Percentiles rank a stretch among this genome's conserved stretches.
phyloP scores from a whole-genome alignment of 768 basidiomycete species.

The Rhodotorula diobovata region DNA sequence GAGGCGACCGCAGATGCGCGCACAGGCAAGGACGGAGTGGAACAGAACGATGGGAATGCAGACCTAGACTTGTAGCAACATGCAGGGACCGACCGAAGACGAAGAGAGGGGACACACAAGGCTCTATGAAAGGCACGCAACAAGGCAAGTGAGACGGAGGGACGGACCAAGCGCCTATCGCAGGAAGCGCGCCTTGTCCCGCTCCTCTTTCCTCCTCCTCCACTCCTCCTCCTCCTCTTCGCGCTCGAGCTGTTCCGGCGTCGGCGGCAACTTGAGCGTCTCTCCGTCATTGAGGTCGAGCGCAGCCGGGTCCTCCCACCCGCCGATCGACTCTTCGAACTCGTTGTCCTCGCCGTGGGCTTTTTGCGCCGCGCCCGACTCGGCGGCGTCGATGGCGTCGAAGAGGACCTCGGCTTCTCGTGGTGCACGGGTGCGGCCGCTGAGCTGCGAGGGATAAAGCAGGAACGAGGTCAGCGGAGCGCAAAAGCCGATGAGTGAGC shows the following conservation, averaged over 20 bases:
- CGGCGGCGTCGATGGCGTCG: constrained; percentile 25
- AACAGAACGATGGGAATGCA: not conserved
- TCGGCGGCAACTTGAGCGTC: constrained; percentile 43
- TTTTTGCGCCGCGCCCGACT: constrained; percentile 18
- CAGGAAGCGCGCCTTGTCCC: constrained; percentile 14
- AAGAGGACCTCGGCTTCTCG: constrained; percentile 26
- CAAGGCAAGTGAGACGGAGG: no score
- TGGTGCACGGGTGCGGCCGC: constrained; percentile 9
- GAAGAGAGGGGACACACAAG: no score
- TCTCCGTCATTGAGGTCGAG: constrained; percentile 40
- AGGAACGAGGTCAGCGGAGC: not conserved
- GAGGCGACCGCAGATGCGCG: not conserved
- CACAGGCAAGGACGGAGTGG: not conserved
- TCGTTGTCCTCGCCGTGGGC: constrained; percentile 26
- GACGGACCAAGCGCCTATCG: not conserved
- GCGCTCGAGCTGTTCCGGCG: constrained; percentile 39
- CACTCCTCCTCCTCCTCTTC: constrained; percentile 36
- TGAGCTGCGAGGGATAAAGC: constrained; percentile 1
- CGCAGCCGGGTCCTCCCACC: constrained; percentile 20
- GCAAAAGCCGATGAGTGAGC: not conserved
- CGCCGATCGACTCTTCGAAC: constrained; percentile 23
- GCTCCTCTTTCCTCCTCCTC: constrained; percentile 5
- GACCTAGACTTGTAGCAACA: not conserved
- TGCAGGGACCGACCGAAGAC: not conserved
- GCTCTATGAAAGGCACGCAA: not conserved